Evolutionary conservation across 2,329 filamentous ascomycete genomes (phyloP), one percentile per base, ranked within the genome.

Genomic region (Aspergillus proliferans): DNA sequence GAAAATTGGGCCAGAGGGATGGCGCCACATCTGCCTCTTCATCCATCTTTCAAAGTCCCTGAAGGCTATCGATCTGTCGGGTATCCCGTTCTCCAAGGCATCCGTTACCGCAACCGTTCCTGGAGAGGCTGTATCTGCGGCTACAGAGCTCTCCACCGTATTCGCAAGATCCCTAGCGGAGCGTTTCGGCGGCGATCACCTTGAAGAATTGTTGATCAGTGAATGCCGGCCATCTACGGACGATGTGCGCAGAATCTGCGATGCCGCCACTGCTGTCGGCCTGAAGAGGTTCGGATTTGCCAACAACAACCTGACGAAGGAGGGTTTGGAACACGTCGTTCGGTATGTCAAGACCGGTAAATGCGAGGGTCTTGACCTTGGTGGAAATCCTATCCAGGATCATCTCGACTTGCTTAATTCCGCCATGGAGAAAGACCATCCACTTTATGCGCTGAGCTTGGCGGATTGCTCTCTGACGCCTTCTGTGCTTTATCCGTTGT

Each of bases 1-100:
- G 1, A 92, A 90, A 61, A 85, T 97, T 51, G 87, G 88, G 0
- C 76, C 78, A 0, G 86, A 94, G 54, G 93, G 92, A 14, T 98
- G 93, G 93, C 90, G 86, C 60, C 84, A 97, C 64, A 84, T 97
- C 49, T 86, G 86, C 38, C 75, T 95, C 6, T 98, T 97, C 65
- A 77, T 95, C 46, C 88, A 95, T 69, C 85, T 96, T 75, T 95
- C 88, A 59, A 85, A 84, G 53, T 90, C 90, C 1, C 76, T 98
- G 48, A 91, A 90, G 66, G 86, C 81, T 5, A 80, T 97, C 21
- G 93, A 98, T 66, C 67, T 97, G 24, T 95, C 91, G 1, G 86
- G 88, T 61, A 85, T 95, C 50, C 80, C 82, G 2, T 92, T 97
- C 55, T 90, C 88, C 2, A 71, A 73, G 41, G 59, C 64, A 3